Evolutionary conservation across 2,329 filamentous ascomycete species (phyloP), one percentile per base, ranked within the genome.

Genomic region (Exophiala viscosa): DNA sequence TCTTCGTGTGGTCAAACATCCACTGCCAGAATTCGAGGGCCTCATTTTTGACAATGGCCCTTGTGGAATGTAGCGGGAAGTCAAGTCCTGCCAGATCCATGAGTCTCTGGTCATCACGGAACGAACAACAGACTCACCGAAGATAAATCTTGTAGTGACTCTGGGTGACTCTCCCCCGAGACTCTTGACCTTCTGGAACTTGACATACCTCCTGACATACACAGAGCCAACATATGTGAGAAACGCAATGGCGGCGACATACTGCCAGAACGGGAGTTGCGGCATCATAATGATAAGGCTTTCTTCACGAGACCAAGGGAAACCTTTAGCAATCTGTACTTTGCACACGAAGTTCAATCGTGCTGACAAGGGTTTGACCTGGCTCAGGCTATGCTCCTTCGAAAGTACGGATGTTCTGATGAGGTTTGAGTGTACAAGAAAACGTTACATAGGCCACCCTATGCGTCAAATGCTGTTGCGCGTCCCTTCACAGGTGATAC

Each of bases 1-100:
- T 53, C 13, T 52, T 54, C 10, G 59, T 57, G 33, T 56, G 45
- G 10, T 48, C 50, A 18, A 52, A 60, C n/a, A 60, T 45, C 50
- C 52, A 59, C 31, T 55, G 40, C 52, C 54, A 58, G 40, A 62
- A 60, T 17, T 58, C 55, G 46, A 55, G 59, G n/a, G 44, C 63
- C 33, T 52, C 9, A 18, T 60, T 55, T 38, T 34, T 52, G 15
- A 54, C 5, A 13, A 57, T 54, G 14, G 58, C 58, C 6, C 34
- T 39, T 9, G 55, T 57, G 31, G 58, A 58, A 23, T 57, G 46
- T n/a, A 60, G 34, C 3, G 54, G 58, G 23, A 60, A 60, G 36
- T 60, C 58, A 17, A 60, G 56, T 5, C 55, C 58, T 60, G 32
- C 28, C 15, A n/a, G 33, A 6, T 9, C 7, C 18, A 17, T 52